Base-by-base conservation (phyloP, 768 basidiomycete species). In the Phanerochaete sordida region DNA sequence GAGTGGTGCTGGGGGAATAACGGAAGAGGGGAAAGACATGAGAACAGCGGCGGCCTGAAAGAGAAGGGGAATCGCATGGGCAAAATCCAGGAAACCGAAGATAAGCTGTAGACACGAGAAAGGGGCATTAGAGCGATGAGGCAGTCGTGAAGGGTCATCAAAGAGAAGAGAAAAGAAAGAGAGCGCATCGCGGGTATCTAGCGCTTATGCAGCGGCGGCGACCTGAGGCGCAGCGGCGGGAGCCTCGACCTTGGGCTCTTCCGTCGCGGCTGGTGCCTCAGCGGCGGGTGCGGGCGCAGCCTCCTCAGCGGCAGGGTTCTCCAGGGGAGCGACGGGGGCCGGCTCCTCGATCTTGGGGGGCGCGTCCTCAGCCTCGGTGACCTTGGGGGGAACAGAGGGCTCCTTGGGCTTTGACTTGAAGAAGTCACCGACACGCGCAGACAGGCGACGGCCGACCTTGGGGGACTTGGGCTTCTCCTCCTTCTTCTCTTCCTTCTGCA, bases 281-380 rank as follows among this genome's bases (percentile, higher is more conserved):
- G 68, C 61, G 5, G 64, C 63, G 46, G 70, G 66, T 8, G 75
- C 72, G 43, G 71, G 69, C 26, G 73, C 68, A 21, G 70, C 68
- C 66, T 78, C 80, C 4, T 74, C 72, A 27, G 76, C 65, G 23
- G 80, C 75, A 21, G 90, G 87, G 72, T 90, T 83, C 78, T 93
- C 91, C 64, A 95, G 79, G 60, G 93, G 93, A 57, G 90, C 91
- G 63, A 94, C 84, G 12, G 88, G 88, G 30, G 81, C 68, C 51
- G 90, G 91, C 76, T 91, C 86, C 52, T 93, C 93, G 65, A 95
- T 90, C 80, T 87, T 86, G 65, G 93, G 93, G 39, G 93, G 91
- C 72, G 91, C 81, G 19, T 93, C 91, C 63, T 93, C 88, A 59
- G 93, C 90, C 81, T 93, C 93, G 46, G 90, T 80, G 59, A 94